A percentile compares a stretch with the other conserved stretches of the same genome.
phyloP scores from a whole-genome alignment of 2,329 filamentous ascomycete genomes.

The Pseudohalonectria lignicola region DNA sequence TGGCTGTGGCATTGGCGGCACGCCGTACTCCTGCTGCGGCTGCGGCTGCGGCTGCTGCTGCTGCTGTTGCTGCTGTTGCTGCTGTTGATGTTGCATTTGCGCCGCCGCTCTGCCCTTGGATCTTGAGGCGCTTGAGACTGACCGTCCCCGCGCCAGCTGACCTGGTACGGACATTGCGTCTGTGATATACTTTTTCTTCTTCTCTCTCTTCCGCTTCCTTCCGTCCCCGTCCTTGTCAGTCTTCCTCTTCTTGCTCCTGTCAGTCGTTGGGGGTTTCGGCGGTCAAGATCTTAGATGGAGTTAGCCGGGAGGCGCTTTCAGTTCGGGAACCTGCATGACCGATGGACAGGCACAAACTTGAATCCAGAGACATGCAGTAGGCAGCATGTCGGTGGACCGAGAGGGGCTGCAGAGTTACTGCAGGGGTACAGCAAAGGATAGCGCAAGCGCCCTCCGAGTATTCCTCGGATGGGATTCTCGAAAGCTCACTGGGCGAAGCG shows the following conservation, averaged over 20 bases:
- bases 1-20: conserved; percentile 27
- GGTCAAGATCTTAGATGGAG: too few species aligned
- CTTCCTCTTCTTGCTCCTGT: background rate
- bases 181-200: background rate
- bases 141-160: conserved; percentile 45
- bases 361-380: too few species aligned
- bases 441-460: too few species aligned
- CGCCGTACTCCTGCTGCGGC: conserved; percentile 42
- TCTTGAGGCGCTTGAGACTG: conserved; percentile 44
- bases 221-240: conserved; percentile 12
- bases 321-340: too few species aligned
- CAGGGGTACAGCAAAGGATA: too few species aligned
- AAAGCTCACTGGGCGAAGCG: too few species aligned
- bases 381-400: too few species aligned
- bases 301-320: too few species aligned
- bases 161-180: conserved; percentile 49
- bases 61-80: conserved; percentile 17
- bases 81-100: background rate
- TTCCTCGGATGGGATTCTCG: too few species aligned
- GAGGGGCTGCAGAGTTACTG: too few species aligned
- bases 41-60: conserved; percentile 19
- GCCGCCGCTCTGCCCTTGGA: conserved; percentile 18
- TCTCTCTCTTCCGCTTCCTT: conserved; percentile 3
- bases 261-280: too few species aligned
- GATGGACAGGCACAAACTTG: too few species aligned